A percentile compares a stretch with the other conserved stretches of the same genome.
These are phyloP conservation scores for Sedum album DNA, from an alignment of 164 flowering plant genomes.

Conservation along the genomic window DNA sequence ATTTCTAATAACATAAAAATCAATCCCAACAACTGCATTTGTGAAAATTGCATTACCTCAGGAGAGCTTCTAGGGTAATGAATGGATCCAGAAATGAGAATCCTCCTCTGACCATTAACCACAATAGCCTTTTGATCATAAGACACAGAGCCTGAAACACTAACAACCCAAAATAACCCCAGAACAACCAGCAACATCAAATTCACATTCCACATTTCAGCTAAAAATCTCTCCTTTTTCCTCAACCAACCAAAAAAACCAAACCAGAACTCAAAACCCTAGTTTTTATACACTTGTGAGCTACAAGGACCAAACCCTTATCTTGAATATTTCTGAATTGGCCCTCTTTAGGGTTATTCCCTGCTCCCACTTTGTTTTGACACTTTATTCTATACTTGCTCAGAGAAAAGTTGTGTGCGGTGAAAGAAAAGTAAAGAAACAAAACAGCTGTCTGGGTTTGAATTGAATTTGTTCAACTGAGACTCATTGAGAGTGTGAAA, in stretches of 20 bases:
- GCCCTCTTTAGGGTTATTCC: too few species aligned
- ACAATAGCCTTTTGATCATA: conserved; percentile 58
- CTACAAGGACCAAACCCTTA: too few species aligned
- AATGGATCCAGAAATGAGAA: conserved; percentile 83
- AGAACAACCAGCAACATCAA: background rate
- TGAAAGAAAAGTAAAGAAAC: too few species aligned
- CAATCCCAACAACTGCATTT: background rate
- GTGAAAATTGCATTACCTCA: conserved; percentile 44
- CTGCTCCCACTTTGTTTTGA: too few species aligned
- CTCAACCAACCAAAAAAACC: background rate
- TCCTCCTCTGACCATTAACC: conserved; percentile 66
- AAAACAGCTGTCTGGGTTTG: too few species aligned
- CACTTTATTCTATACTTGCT: too few species aligned
- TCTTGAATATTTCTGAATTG: too few species aligned
- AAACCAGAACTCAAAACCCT: background rate
- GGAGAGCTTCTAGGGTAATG: conserved; percentile 24
- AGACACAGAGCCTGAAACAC: conserved; percentile 10
- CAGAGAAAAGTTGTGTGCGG: too few species aligned
- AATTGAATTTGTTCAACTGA: too few species aligned
- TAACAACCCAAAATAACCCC: background rate
- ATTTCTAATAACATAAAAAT: too few species aligned
- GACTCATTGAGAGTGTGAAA: too few species aligned
- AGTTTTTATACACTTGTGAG: too few species aligned
- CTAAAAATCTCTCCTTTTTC: background rate
- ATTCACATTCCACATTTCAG: background rate